Evolutionary conservation across 306 rosid genomes (phyloP).

Genomic region (Vigna reflexopilosa): DNA sequence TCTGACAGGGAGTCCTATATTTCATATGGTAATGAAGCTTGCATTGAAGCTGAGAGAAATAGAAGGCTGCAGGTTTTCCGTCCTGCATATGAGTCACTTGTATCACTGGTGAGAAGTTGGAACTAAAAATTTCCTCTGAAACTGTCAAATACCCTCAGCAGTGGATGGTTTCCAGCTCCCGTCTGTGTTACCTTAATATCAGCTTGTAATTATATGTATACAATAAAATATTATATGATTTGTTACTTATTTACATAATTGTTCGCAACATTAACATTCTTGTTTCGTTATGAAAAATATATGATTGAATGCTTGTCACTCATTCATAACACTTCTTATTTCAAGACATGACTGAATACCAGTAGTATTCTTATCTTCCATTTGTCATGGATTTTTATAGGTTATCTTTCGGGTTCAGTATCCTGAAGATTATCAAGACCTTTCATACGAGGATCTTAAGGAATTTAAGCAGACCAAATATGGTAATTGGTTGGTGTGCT

Average conservation of each 20-base stretch:
- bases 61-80: slow-evolving; percentile 84
- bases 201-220: slow-evolving; percentile 36
- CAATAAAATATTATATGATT: neutral
- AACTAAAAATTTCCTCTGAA: slow-evolving; percentile 7
- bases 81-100: slow-evolving; percentile 95
- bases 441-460: slow-evolving; percentile 91
- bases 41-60: slow-evolving; percentile 89
- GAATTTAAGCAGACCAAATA: slow-evolving; percentile 98
- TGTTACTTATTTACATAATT: slow-evolving; percentile 12
- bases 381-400: slow-evolving; percentile 60
- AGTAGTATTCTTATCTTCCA: slow-evolving; percentile 23
- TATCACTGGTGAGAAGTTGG: slow-evolving; percentile 70
- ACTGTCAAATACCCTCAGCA: slow-evolving; percentile 11
- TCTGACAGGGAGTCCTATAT: slow-evolving; percentile 75
- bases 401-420: slow-evolving; percentile 96
- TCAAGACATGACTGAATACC: slow-evolving; percentile 4
- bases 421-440: slow-evolving; percentile 93
- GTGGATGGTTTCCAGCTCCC: slow-evolving; percentile 7
- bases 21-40: slow-evolving; percentile 71
- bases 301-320: slow-evolving; percentile 32
- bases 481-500: slow-evolving; percentile 66
- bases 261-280: slow-evolving; percentile 32
- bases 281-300: slow-evolving; percentile 39
- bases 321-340: neutral
- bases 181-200: slow-evolving; percentile 27